Evolutionary conservation across 768 basidiomycete species (phyloP), one percentile per base, ranked within the genome.

Genomic region (Pholiota conissans): DNA sequence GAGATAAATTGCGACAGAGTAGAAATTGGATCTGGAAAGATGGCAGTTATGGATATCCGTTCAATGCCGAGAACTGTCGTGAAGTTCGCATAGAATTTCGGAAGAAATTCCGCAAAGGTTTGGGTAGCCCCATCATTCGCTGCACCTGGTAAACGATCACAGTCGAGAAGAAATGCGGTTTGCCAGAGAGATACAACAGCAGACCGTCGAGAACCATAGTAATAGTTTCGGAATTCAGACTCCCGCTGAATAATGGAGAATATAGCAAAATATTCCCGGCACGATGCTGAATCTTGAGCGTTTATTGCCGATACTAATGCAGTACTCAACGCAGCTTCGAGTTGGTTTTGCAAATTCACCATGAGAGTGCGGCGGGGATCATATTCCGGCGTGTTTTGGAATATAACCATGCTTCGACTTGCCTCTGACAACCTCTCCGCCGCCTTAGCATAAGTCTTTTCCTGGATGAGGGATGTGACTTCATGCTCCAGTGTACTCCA

Each of bases 401-500:
- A 98, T 45, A 95, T 91, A 28, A 90, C 82, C 87, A 99, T 90
- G 65, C 88, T 89, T 68, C 86, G 87, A 65, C 80, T 88, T 2
- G 97, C 96, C 63, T 98, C 96, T 0, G 88, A 89, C 10, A 99
- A 75, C 58, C 96, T 79, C 61, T 91, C 89, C n/a, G 95, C 95
- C 0, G 96, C 96, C 68, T 95, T 94, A 49, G 83, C 83, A 67
- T 92, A 96, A 61, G 79, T 85, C 64, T 83, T 82, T 63, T 94
- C 91, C 13, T 80, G 74, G 39, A 98, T 80, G n/a, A 96, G 81
- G 2, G 89, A 79, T 0, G 90, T 91, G 47, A 97, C 90, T 73
- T 99, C 97, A 32, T 90, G 81, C 70, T 98, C 97, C 46, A 99
- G 81, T 2, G 93, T 92, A 56, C 89, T 91, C 97, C 97, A 99